phyloP scores from a whole-genome alignment of 805 yeast genomes.

The Blastobotrys chiropterorum region DNA sequence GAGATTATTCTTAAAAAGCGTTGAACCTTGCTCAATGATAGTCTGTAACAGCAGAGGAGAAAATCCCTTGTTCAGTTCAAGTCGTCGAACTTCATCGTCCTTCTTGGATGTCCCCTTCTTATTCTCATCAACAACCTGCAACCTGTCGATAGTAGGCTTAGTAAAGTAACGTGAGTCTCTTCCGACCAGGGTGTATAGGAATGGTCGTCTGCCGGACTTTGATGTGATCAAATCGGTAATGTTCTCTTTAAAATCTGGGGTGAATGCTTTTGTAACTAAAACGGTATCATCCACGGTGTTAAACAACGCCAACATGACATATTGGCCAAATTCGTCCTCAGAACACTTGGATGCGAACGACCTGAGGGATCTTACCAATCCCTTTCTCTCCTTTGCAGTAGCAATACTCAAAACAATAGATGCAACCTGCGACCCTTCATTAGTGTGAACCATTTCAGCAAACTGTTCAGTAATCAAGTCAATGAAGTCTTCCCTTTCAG shows the following conservation, averaged over 20 bases:
- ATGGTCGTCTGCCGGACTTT: conserved; percentile 84
- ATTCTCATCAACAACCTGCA: conserved; percentile 53
- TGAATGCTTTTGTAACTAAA: conserved; percentile 66
- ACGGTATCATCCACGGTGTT: conserved; percentile 93
- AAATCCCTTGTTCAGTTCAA: conserved; percentile 59
- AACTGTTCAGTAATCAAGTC: conserved; percentile 80
- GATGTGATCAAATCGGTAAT: conserved; percentile 54
- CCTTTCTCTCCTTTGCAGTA: conserved; percentile 87
- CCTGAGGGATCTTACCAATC: conserved; percentile 63
- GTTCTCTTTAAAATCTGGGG: conserved; percentile 43
- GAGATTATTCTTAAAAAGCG: conserved; percentile 57
- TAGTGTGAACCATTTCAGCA: conserved; percentile 92
- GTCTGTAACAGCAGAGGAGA: conserved; percentile 58
- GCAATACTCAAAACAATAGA: conserved; percentile 72
- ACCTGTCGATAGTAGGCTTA: conserved; percentile 54
- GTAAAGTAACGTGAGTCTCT: conserved; percentile 76
- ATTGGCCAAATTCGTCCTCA: conserved; percentile 79
- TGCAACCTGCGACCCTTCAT: conserved; percentile 91
- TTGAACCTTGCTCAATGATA: conserved; percentile 44
- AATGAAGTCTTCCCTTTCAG: conserved; percentile 70
- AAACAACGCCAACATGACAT: conserved; percentile 70
- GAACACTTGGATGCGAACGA: conserved; percentile 71
- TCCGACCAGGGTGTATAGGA: conserved; percentile 73
- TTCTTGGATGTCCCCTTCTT: conserved; percentile 75
- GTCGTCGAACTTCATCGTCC: conserved; percentile 68